phyloP scores from a whole-genome alignment of 2,329 filamentous ascomycete species.

The Cadophora gregata region DNA sequence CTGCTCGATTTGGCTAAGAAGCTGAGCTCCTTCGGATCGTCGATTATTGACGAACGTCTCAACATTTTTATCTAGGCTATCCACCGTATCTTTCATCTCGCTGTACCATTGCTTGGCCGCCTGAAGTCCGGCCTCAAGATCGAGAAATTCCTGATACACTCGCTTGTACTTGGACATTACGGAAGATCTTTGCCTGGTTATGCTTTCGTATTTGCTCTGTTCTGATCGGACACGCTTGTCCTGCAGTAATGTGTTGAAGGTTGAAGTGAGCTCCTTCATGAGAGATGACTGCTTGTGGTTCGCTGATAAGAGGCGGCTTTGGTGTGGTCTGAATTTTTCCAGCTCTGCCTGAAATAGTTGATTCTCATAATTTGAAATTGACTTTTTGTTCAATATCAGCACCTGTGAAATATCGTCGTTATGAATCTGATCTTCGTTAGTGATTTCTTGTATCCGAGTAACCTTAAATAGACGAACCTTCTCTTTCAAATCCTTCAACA shows the following conservation, averaged over 20 bases:
- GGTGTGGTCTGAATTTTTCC: slow-evolving; percentile 95
- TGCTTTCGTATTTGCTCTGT: slow-evolving; percentile 91
- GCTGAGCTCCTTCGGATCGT: slow-evolving; percentile 85
- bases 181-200: slow-evolving; percentile 80
- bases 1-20: slow-evolving; percentile 76
- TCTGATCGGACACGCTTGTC: slow-evolving; percentile 93
- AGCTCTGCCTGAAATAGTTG: slow-evolving; percentile 94
- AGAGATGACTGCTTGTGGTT: slow-evolving; percentile 94
- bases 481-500: slow-evolving; percentile 95
- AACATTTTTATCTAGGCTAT: slow-evolving; percentile 92
- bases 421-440: slow-evolving; percentile 68
- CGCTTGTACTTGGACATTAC: slow-evolving; percentile 90
- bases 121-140: slow-evolving; percentile 82
- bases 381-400: slow-evolving; percentile 96
- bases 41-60: slow-evolving; percentile 97
- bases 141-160: slow-evolving; percentile 90
- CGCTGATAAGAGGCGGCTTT: slow-evolving; percentile 88
- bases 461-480: slow-evolving; percentile 66
- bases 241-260: slow-evolving; percentile 87
- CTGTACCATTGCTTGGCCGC: slow-evolving; percentile 92
- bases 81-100: slow-evolving; percentile 94
- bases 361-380: slow-evolving; percentile 87
- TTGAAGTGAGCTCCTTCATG: slow-evolving; percentile 90
- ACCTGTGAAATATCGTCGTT: slow-evolving; percentile 98
- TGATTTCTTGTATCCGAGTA: not conserved